Base-by-base conservation (phyloP, 768 basidiomycete genomes). In the Kwoniella botswanensis region DNA sequence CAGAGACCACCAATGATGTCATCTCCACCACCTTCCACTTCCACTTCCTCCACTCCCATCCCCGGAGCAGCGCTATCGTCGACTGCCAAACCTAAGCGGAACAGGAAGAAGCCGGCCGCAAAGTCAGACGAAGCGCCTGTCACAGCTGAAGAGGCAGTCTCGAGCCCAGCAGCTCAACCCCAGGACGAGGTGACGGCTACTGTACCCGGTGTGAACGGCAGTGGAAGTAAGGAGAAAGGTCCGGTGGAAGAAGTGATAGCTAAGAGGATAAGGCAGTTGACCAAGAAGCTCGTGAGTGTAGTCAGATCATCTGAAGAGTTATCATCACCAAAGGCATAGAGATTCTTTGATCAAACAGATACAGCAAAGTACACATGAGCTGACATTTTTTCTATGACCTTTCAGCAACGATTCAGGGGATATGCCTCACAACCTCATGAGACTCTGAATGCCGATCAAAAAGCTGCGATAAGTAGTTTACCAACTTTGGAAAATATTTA, bases 401-500 rank as follows among this genome's bases (percentile, higher is more conserved):
- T 68, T 50, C 74, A 95, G 94, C 86, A 87, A 71, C 89, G 93
- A 72, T 88, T 93, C 86, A 86, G 89, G 58, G 84, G 86, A 12
- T 94, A 96, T 81, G 88, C 90, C 41, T 76, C 88, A 3, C 90
- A 88, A 21, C 89, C 89, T 29, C 82, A 87, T 3, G 89, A 90
- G 65, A 90, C 91, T 77, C 88, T 95, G 65, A 93, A 96, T 73
- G 92, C 93, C 53, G 94, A 96, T 83, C 94, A 97, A 85, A 91
- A 87, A 73, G 88, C 90, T 43, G 86, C 88, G 2, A 76, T 94
- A 63, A 91, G 88, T 73, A 89, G 88, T 18, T 88, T 96, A 55
- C 88, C 93, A 11, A 86, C 87, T 6, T 86, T 95, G 22, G 93
- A 95, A 78, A 91, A 90, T 11, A 86, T 90, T 52, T 88, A 90